Evolutionary conservation across 2,329 filamentous ascomycete genomes (phyloP).

Genomic region (Dothistroma septosporum): DNA sequence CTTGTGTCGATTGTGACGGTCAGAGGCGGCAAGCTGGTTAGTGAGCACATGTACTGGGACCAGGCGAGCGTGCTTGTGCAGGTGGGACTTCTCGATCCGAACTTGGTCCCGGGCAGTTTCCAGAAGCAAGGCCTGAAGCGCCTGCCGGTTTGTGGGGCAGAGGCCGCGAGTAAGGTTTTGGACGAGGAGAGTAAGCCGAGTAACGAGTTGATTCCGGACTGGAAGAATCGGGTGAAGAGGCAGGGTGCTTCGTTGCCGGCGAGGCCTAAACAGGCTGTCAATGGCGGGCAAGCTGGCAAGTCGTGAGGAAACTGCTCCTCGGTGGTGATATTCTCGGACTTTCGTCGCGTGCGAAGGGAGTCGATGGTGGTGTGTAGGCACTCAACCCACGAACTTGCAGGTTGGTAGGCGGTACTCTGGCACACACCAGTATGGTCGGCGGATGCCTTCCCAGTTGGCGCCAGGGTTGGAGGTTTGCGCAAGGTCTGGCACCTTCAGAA

Average conservation of each 20-base stretch:
- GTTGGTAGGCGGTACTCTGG: constrained; percentile 71
- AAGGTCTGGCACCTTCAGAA: constrained; percentile 68
- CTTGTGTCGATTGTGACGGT: constrained; percentile 55
- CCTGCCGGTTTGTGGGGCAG: constrained; percentile 40
- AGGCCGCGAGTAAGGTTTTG: constrained; percentile 42
- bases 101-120: constrained; percentile 45
- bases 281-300: constrained; percentile 11
- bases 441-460: constrained; percentile 71
- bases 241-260: constrained; percentile 17
- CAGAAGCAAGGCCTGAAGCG: constrained; percentile 41
- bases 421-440: constrained; percentile 84
- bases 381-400: constrained; percentile 67
- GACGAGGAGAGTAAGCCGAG: constrained; percentile 40
- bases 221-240: constrained; percentile 23
- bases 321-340: neutral
- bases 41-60: constrained; percentile 59
- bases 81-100: constrained; percentile 53
- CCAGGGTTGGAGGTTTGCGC: constrained; percentile 18
- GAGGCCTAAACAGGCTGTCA: constrained; percentile 24
- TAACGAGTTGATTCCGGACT: constrained; percentile 39
- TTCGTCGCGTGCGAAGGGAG: neutral
- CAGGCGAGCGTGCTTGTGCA: constrained; percentile 57
- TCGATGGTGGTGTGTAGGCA: too few relatives aligned
- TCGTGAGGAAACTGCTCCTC: neutral
- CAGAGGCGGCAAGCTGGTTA: constrained; percentile 50